These are phyloP conservation scores for Leucosporidium scottii DNA, from an alignment of 768 basidiomycete species.

Conservation along the genomic window DNA sequence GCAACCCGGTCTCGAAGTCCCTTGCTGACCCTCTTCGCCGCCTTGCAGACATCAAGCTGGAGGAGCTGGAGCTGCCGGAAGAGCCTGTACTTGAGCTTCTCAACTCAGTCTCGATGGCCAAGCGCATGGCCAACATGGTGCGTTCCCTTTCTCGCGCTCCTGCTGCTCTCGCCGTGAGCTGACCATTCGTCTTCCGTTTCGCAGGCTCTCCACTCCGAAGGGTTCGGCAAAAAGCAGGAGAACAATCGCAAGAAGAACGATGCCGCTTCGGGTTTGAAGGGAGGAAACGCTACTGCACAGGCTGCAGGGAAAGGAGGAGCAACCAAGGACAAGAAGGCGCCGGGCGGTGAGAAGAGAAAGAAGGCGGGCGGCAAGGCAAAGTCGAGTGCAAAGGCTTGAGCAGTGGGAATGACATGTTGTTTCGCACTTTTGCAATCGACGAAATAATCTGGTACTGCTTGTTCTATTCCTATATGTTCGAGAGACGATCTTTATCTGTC, in stretches of 20 bases:
- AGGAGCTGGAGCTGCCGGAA: slow-evolving; percentile 70
- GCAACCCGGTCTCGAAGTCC: no score
- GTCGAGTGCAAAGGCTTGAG: no score
- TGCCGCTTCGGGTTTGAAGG: no score
- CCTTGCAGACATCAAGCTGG: slow-evolving; percentile 60
- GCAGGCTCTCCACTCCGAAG: slow-evolving; percentile 64
- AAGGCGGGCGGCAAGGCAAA: no score
- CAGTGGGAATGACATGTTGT: no score
- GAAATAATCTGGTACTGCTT: no score
- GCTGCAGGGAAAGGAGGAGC: no score
- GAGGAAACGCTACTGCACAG: no score
- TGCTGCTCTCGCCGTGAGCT: not conserved
- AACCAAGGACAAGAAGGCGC: no score
- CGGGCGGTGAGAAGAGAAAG: no score
- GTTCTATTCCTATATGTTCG: no score
- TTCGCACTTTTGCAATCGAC: no score
- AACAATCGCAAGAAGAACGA: slow-evolving; percentile 50
- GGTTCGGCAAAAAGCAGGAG: slow-evolving; percentile 82
- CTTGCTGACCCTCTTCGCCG: not conserved
- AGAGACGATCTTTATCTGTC: not conserved
- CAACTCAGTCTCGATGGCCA: slow-evolving; percentile 84
- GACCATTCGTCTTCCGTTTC: not conserved
- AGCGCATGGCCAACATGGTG: slow-evolving; percentile 89
- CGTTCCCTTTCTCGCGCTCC: slow-evolving; percentile 35
- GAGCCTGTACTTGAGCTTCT: slow-evolving; percentile 71